Percentiles rank a stretch among this genome's conserved stretches.
These are phyloP conservation scores for Endotrypanum monterogeii DNA, from an alignment of 208 protist species.

Conservation along the genomic window DNA sequence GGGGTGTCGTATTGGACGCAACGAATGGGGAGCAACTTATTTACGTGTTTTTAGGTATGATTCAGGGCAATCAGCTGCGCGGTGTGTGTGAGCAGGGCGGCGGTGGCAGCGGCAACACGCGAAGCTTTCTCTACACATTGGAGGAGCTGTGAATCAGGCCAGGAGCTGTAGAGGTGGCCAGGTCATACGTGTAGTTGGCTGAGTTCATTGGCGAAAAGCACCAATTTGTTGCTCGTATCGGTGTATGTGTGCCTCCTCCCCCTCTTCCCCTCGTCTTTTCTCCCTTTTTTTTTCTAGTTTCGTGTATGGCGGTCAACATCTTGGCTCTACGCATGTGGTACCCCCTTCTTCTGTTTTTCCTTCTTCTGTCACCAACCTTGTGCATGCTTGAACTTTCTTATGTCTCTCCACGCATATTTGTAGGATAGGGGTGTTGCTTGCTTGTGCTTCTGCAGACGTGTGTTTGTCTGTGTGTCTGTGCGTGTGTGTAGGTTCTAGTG, in stretches of 20 bases:
- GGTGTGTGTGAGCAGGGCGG: slow-evolving; percentile 75
- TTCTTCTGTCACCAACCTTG: background rate
- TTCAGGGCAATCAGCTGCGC: slow-evolving; percentile 87
- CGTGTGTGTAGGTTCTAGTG: no score
- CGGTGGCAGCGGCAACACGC: slow-evolving; percentile 48
- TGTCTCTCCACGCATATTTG: background rate
- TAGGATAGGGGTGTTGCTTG: background rate
- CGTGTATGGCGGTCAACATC: background rate
- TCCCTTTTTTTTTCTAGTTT: background rate
- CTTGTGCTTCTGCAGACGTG: background rate
- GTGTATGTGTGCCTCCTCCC: no score
- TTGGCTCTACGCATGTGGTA: background rate
- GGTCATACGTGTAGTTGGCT: no score
- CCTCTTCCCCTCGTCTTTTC: no score
- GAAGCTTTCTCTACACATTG: slow-evolving; percentile 83
- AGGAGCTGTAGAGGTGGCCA: no score
- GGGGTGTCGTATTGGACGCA: slow-evolving; percentile 66
- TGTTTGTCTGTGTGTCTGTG: background rate
- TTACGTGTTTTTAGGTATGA: slow-evolving; percentile 80
- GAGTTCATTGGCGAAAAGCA: no score
- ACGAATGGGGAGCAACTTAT: slow-evolving; percentile 62
- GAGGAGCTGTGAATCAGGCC: slow-evolving; percentile 68
- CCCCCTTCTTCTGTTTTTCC: background rate
- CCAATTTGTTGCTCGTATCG: no score
- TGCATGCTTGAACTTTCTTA: background rate